phyloP scores from a whole-genome alignment of 331 rosid species.

The Pyracantha coccinea region DNA sequence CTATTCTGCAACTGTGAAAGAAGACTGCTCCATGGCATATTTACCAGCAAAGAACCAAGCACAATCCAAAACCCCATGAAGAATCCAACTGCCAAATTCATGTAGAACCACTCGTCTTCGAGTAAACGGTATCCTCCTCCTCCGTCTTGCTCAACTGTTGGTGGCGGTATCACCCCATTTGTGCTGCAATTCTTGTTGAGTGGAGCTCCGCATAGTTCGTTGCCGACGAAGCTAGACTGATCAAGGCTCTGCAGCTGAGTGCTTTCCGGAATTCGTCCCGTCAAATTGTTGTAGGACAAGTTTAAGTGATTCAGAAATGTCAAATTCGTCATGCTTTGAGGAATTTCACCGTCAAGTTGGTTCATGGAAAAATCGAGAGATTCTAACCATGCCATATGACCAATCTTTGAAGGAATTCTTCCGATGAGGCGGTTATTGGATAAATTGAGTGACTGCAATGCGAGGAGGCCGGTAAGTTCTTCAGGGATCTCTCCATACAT shows the following conservation, averaged over 20 bases:
- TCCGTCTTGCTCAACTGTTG: no score
- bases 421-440: slow-evolving; percentile 19
- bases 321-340: background rate
- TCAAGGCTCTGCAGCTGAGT: slow-evolving; percentile 10
- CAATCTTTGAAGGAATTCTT: background rate
- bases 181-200: background rate
- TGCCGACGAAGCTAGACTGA: background rate
- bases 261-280: background rate
- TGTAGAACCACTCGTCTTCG: background rate
- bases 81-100: background rate
- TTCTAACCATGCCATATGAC: background rate
- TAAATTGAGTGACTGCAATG: background rate
- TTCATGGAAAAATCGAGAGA: slow-evolving; percentile 16
- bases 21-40: no score
- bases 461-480: slow-evolving; percentile 5
- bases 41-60: no score
- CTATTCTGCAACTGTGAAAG: no score
- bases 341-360: slow-evolving; percentile 10
- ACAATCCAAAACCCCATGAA: no score
- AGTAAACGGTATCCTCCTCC: no score
- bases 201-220: slow-evolving; percentile 6
- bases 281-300: background rate
- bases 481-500: slow-evolving; percentile 19
- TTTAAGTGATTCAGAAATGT: no score
- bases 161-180: no score